Base-by-base conservation (phyloP, 306 rosid species). In the Geum urbanum region DNA sequence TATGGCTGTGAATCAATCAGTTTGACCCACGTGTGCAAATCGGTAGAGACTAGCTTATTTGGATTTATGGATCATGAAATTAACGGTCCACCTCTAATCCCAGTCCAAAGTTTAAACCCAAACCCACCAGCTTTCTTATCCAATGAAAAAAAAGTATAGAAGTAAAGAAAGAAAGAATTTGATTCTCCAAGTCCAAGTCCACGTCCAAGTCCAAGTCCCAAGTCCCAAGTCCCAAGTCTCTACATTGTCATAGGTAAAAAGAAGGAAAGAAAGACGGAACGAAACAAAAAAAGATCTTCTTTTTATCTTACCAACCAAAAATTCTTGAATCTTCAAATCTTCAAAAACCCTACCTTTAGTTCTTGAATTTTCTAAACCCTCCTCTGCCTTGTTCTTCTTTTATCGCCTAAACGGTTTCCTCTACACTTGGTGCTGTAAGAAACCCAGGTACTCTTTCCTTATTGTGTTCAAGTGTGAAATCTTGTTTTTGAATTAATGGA, bases 381-480 rank as follows among this genome's bases (percentile, higher is more conserved):
- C 27, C 27, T 24, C 27, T 0, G 27, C 27, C 27, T 24, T 24
- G 27, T 24, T 24, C 27, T 24, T 24, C 27, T 24, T 24, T 24
- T 24, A 24, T 18, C 43, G 15, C 43, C 5, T 27, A 14, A 16
- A 6, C n/a, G n/a, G 40, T 54, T 20, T 32, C 14, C 35, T 54
- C 40, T 56, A 11, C 40, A 14, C 48, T 51, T 24, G 27, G 27
- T 24, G 27, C 27, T 24, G 27, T 24, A 15, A 19, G 22, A 67
- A 75, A 40, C 74, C 37, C 55, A 59, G 63, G 78, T 75, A 75
- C 22, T 55, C 13, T 45, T 15, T 40, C 47, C 35, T 46, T 54
- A 60, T 27, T 15, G 66, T 7, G 13, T 63, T 54, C 15, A 35
- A 50, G 45, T 67, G 16, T 39, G 40, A 19, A 14, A 49, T 67